Base-by-base conservation (phyloP, 73 alveolate genomes). In the Paramecium octaurelia region DNA sequence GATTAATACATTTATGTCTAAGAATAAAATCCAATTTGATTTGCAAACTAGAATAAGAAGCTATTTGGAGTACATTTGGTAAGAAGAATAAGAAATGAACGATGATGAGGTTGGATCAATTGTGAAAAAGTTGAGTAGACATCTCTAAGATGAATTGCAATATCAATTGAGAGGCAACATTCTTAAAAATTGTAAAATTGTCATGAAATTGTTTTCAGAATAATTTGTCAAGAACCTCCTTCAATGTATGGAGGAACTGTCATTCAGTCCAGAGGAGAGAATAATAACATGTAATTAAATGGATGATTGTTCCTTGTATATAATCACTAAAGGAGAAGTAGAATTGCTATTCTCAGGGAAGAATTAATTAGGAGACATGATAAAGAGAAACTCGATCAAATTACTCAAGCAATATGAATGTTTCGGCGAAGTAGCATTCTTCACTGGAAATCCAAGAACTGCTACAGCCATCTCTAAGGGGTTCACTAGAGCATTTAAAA, bases 381-480 rank as follows among this genome's bases (percentile, higher is more conserved):
- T 70, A 23, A 69, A 71, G 44, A 44, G 70, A 54, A 83, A 97
- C 8, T 86, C 88, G 35, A 85, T 96, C n/a, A 86, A 88, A 73
- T 95, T 83, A 6, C 92, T 97, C 4, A 58, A 85, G 64, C 43
- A 92, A 92, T 96, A 93, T 24, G 89, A 94, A 14, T 93, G 88
- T 80, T 97, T 95, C 85, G 99, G 99, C 1, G 98, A 96, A 57
- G 90, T 94, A 3, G 97, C 97, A 14, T 97, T 97, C 44, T 95
- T 96, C 77, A 92, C 98, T 10, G 98, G 93, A 40, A 86, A 93
- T 60, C 97, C 96, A 12, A 93, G 98, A 64, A 92, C 92, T 42
- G 93, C 97, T 8, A 94, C 97, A 4, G 98, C 97, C 2, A 92
- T 94, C 18, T 68, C 98, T 10, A 68, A 93, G 48, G 99, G 95